Percentiles rank a stretch among this genome's conserved stretches.
Evolutionary conservation across 441 rosid species (phyloP).

Genomic region (Jatropha podagrica): DNA sequence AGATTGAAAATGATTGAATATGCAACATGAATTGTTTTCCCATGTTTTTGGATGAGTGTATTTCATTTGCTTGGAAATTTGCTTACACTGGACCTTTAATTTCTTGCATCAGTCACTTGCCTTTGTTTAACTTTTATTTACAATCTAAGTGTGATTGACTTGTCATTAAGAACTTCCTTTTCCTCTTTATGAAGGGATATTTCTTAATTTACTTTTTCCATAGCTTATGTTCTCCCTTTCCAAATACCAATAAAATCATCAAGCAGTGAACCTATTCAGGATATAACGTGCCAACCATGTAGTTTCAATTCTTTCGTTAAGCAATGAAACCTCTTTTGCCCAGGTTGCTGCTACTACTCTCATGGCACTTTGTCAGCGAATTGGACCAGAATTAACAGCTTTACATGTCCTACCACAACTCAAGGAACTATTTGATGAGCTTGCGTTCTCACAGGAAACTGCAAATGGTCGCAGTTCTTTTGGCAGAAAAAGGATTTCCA

Average conservation of each 20-base stretch:
- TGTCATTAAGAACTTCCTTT: not conserved
- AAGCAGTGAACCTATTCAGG: not conserved
- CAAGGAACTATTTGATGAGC: constrained; percentile 87
- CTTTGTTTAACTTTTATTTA: constrained; percentile 6
- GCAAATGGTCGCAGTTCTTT: constrained; percentile 44
- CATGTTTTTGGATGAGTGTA: not conserved
- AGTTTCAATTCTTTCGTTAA: constrained; percentile 12
- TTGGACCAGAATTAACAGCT: constrained; percentile 90
- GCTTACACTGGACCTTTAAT: not conserved
- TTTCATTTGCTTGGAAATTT: not conserved
- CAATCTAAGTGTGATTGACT: constrained; percentile 8
- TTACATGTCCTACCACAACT: constrained; percentile 88
- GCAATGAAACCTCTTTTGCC: constrained; percentile 22
- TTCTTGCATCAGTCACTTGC: not conserved
- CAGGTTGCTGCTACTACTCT: constrained; percentile 85
- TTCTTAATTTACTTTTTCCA: not conserved
- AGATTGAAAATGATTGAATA: not conserved
- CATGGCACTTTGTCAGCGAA: constrained; percentile 75
- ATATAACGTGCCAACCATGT: constrained; percentile 11
- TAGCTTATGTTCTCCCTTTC: not conserved
- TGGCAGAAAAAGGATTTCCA: constrained; percentile 45
- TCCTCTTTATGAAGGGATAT: not conserved
- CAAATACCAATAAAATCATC: too few relatives aligned
- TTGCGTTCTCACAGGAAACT: constrained; percentile 86
- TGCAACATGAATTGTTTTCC: not conserved